Evolutionary conservation across 805 yeast species (phyloP).

Genomic region (Lipomyces chichibuensis): DNA sequence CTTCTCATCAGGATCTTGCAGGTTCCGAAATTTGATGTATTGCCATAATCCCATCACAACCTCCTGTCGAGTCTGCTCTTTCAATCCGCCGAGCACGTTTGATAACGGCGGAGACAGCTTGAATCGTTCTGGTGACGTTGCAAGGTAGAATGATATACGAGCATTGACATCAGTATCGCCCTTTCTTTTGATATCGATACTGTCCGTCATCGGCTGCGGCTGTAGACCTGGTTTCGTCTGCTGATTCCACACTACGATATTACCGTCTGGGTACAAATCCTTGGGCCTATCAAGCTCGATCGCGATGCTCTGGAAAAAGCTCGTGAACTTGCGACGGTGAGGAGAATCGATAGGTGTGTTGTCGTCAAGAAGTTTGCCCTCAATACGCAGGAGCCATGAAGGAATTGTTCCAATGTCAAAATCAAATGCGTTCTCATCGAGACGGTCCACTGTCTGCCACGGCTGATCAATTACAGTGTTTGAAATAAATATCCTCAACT

Average conservation of each 20-base stretch:
- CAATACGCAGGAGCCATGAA: conserved; percentile 83
- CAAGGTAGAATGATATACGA: conserved; percentile 77
- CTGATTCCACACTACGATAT: conserved; percentile 89
- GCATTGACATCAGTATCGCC: conserved; percentile 70
- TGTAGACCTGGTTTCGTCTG: conserved; percentile 47
- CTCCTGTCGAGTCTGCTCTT: conserved; percentile 84
- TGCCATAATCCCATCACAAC: conserved; percentile 80
- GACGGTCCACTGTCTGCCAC: conserved; percentile 62
- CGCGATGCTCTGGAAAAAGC: conserved; percentile 80
- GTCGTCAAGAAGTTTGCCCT: conserved; percentile 70
- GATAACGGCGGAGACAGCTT: conserved; percentile 68
- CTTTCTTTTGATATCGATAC: conserved; percentile 79
- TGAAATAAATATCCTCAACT: conserved; percentile 77
- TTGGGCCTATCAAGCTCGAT: conserved; percentile 61
- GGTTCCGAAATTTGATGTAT: conserved; percentile 66
- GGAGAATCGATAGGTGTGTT: conserved; percentile 54
- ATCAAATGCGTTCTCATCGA: conserved; percentile 42
- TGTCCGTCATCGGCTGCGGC: conserved; percentile 56
- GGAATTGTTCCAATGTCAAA: conserved; percentile 43
- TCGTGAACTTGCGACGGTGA: conserved; percentile 67
- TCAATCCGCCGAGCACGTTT: conserved; percentile 64
- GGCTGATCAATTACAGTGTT: conserved; percentile 84
- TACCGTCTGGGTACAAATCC: conserved; percentile 44
- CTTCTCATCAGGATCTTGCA: conserved; percentile 61
- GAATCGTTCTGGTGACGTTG: conserved; percentile 69